phyloP scores from a whole-genome alignment of 306 rosid species.

The Biancaea sappan region DNA sequence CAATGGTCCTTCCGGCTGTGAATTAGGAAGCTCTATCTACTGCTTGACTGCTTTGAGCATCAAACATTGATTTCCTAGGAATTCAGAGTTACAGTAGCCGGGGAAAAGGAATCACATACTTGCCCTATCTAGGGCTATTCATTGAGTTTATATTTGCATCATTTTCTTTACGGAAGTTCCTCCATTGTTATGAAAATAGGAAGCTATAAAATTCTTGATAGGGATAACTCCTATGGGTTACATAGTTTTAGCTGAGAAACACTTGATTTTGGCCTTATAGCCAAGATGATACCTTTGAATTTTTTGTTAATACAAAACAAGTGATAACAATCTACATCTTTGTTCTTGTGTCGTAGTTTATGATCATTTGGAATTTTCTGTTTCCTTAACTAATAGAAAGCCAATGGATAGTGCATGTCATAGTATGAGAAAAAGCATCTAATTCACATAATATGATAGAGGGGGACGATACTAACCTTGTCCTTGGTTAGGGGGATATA shows the following conservation, averaged over 20 bases:
- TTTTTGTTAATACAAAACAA: conserved; percentile 6
- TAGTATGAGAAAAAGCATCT: too few species aligned
- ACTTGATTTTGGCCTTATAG: conserved; percentile 16
- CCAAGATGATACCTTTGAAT: not conserved
- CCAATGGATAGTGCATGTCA: not conserved
- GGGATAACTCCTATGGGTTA: conserved; percentile 16
- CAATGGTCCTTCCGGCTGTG: conserved; percentile 14
- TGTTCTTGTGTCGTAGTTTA: not conserved
- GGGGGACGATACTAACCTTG: not conserved
- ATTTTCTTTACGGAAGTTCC: not conserved
- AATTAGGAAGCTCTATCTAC: conserved; percentile 25
- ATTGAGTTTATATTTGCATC: conserved; percentile 7
- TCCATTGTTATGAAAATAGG: conserved; percentile 20
- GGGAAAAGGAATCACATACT: conserved; percentile 20
- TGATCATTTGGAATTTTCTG: too few species aligned
- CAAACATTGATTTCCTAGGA: not conserved
- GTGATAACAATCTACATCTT: not conserved
- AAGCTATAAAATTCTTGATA: conserved; percentile 16
- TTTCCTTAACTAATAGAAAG: not conserved
- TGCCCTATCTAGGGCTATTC: conserved; percentile 32
- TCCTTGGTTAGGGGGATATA: not conserved
- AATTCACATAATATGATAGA: not conserved
- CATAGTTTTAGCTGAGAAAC: conserved; percentile 21
- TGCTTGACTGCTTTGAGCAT: conserved; percentile 18
- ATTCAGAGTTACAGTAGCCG: conserved; percentile 10